These are phyloP conservation scores for Neurospora sp. DNA, from an alignment of 495 filamentous ascomycete species.

Conservation along the genomic window DNA sequence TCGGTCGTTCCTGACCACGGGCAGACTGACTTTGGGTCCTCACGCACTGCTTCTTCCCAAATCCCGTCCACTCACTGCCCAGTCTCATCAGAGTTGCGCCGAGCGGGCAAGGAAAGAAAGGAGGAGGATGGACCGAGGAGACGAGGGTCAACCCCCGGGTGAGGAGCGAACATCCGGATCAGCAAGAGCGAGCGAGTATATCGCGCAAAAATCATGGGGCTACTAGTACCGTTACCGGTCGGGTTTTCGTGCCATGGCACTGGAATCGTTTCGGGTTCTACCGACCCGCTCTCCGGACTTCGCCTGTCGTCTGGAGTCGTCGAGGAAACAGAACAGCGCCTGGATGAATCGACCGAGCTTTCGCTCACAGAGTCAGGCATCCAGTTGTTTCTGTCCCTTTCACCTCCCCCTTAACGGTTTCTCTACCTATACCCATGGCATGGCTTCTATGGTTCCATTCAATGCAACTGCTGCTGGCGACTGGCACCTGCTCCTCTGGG, in stretches of 20 bases:
- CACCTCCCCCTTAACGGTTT: background rate
- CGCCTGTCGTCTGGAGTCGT: background rate
- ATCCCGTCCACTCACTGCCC: background rate
- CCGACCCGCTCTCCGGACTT: background rate
- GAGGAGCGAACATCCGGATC: background rate
- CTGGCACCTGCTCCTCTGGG: background rate
- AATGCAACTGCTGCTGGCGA: background rate
- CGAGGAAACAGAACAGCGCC: background rate
- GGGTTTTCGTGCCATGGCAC: background rate
- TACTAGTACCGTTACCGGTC: background rate
- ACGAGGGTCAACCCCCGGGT: background rate
- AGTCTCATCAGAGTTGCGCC: background rate
- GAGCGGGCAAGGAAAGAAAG: background rate
- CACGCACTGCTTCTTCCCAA: background rate
- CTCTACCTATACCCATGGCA: background rate
- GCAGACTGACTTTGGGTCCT: background rate
- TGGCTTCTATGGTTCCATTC: background rate
- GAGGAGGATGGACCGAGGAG: background rate
- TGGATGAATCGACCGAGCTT: background rate
- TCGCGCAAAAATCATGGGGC: background rate
- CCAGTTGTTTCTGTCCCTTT: background rate
- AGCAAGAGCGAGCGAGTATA: background rate
- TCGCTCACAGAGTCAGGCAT: background rate
- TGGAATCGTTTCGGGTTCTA: background rate
- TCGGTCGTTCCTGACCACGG: background rate